Percentiles rank a stretch among this genome's conserved stretches.
phyloP scores from a whole-genome alignment of 352 stramenopile genomes.

The Globisporangium uncinulatum region DNA sequence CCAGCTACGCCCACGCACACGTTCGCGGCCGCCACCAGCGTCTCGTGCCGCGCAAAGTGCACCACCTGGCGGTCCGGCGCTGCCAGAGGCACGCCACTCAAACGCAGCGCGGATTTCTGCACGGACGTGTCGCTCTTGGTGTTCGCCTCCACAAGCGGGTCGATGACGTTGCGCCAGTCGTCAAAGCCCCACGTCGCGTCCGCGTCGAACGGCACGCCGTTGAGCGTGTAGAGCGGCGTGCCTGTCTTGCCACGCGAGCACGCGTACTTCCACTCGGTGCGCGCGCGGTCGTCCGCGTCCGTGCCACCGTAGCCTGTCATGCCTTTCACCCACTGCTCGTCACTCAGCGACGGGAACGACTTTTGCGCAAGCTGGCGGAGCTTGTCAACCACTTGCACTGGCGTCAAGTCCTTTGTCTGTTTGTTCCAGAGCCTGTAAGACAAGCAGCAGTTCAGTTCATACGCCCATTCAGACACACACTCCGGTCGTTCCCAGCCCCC shows the following conservation, averaged over 20 bases:
- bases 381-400: slow-evolving; percentile 59
- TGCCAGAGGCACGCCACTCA: slow-evolving; percentile 34
- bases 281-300: slow-evolving; percentile 46
- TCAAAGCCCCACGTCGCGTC: slow-evolving; percentile 40
- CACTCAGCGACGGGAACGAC: slow-evolving; percentile 58
- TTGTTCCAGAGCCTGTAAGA: slow-evolving; percentile 68
- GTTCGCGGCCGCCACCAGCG: slow-evolving; percentile 25
- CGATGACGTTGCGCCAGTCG: slow-evolving; percentile 53
- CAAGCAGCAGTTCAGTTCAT: background rate
- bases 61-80: slow-evolving; percentile 52
- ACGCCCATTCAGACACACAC: background rate
- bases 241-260: slow-evolving; percentile 68
- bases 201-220: slow-evolving; percentile 61
- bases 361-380: slow-evolving; percentile 52
- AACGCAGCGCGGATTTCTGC: slow-evolving; percentile 15
- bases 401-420: slow-evolving; percentile 64
- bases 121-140: slow-evolving; percentile 4
- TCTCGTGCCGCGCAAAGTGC: slow-evolving; percentile 34
- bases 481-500: no score
- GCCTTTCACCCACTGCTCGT: slow-evolving; percentile 56
- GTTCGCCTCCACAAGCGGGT: slow-evolving; percentile 35
- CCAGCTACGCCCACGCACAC: slow-evolving; percentile 27
- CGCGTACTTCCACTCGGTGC: slow-evolving; percentile 77
- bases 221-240: slow-evolving; percentile 75
- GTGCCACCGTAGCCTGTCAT: slow-evolving; percentile 79